A percentile compares a stretch with the other conserved stretches of the same genome.
Evolutionary conservation across 768 basidiomycete genomes (phyloP).

Genomic region (Kondoa subrosea): DNA sequence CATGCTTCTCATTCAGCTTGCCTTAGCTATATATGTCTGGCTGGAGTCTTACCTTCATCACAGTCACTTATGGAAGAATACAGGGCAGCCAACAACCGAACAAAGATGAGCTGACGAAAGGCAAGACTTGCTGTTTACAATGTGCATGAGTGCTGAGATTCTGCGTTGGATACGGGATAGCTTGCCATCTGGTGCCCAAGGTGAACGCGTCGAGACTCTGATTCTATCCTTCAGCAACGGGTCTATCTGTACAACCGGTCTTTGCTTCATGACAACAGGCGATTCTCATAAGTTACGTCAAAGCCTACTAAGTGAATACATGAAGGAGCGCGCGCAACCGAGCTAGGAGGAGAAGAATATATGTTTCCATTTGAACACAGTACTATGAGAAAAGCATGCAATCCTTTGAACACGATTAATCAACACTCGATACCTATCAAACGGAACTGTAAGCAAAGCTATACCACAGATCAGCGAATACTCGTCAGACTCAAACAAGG

Average conservation of each 20-base stretch:
- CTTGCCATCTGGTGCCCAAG: neutral
- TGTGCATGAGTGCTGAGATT: neutral
- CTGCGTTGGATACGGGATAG: neutral
- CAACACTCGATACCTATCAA: too few species aligned
- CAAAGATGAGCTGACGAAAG: slow-evolving; percentile 59
- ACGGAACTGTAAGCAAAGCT: neutral
- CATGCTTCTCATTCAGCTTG: neutral
- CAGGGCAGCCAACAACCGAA: slow-evolving; percentile 75
- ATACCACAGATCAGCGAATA: neutral
- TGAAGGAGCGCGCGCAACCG: too few species aligned
- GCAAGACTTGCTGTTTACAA: slow-evolving; percentile 43
- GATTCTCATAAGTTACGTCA: too few species aligned
- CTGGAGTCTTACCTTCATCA: slow-evolving; percentile 50
- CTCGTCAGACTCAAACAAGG: neutral
- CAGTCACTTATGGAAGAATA: slow-evolving; percentile 82
- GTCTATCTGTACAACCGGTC: too few species aligned
- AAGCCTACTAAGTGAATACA: too few species aligned
- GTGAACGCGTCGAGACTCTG: too few species aligned
- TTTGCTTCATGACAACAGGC: too few species aligned
- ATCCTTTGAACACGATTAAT: too few species aligned
- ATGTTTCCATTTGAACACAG: too few species aligned
- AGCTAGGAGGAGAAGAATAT: too few species aligned
- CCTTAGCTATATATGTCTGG: neutral
- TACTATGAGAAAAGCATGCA: too few species aligned
- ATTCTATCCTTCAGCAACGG: too few species aligned